phyloP scores from a whole-genome alignment of 257 asterid species.

The Solanum appendiculatum region DNA sequence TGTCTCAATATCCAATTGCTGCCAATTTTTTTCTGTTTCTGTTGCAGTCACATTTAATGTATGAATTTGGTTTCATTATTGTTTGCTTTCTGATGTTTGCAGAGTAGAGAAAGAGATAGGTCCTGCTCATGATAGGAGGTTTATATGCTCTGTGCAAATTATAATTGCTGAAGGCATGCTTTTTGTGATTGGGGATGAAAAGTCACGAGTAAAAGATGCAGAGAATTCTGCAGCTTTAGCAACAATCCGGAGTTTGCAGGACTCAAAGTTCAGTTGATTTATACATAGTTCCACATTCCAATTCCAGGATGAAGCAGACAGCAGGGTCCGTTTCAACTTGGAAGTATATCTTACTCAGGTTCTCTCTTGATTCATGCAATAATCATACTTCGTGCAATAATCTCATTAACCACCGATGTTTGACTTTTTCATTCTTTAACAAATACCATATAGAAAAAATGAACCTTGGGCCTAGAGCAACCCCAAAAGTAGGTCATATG shows the following conservation, averaged over 20 bases:
- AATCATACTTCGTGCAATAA: neutral
- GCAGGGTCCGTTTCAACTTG: neutral
- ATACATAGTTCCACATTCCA: neutral
- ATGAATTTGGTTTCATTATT: neutral
- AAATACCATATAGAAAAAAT: neutral
- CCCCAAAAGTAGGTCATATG: neutral
- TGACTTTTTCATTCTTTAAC: neutral
- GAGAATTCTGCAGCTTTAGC: slow-evolving; percentile 75
- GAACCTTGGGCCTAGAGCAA: neutral
- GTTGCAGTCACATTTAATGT: neutral
- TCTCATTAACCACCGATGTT: neutral
- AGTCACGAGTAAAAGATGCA: slow-evolving; percentile 45
- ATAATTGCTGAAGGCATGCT: slow-evolving; percentile 13
- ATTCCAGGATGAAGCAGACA: slow-evolving; percentile 31
- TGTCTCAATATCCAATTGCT: neutral
- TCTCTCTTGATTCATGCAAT: neutral
- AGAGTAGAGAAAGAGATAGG: slow-evolving; percentile 51
- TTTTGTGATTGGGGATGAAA: slow-evolving; percentile 36
- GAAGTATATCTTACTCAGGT: neutral
- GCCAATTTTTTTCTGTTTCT: neutral
- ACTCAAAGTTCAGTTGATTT: slow-evolving; percentile 21
- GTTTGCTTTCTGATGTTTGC: slow-evolving; percentile 14
- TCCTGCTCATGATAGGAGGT: slow-evolving; percentile 47
- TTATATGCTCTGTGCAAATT: slow-evolving; percentile 51
- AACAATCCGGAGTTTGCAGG: slow-evolving; percentile 37